phyloP scores from a whole-genome alignment of 345 rosid genomes.

The Eucalyptus erythrocorys region DNA sequence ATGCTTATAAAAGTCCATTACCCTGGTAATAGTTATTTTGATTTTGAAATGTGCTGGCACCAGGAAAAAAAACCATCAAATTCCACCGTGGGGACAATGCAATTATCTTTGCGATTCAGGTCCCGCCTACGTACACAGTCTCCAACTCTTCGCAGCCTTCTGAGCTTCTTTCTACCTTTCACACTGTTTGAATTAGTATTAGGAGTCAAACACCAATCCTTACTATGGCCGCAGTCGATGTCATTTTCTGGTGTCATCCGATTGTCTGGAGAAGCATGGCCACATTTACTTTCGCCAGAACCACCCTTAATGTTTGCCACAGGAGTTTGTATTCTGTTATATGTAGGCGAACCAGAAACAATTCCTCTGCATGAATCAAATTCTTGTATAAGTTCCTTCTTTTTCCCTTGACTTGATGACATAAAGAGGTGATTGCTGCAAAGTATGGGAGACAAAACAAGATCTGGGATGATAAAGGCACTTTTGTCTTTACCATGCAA shows the following conservation, averaged over 20 bases:
- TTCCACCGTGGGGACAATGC: constrained; percentile 1
- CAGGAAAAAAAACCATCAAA: background rate
- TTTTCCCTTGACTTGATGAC: constrained; percentile 6
- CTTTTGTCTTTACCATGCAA: constrained; percentile 2
- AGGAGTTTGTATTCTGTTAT: background rate
- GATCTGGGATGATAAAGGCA: constrained; percentile 13
- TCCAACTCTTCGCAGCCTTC: constrained; percentile 66
- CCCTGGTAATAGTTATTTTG: constrained; percentile 27
- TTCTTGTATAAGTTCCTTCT: background rate
- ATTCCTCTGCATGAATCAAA: background rate
- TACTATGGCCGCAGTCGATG: constrained; percentile 25
- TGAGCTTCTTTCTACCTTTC: constrained; percentile 38
- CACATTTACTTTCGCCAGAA: background rate
- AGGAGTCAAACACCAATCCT: constrained; percentile 59
- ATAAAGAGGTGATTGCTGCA: background rate
- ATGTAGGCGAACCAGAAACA: constrained; percentile 6
- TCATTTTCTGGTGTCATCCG: constrained; percentile 19
- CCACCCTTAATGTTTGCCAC: background rate
- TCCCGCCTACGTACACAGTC: constrained; percentile 13
- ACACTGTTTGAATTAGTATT: constrained; percentile 31
- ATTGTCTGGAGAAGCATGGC: constrained; percentile 14
- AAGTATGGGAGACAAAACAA: constrained; percentile 9
- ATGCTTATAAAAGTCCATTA: background rate
- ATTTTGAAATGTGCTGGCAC: background rate
- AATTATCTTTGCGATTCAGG: constrained; percentile 14